A percentile compares a stretch with the other conserved stretches of the same genome.
Evolutionary conservation across 2,329 filamentous ascomycete genomes (phyloP).

Genomic region (Leptographium radiaticola): DNA sequence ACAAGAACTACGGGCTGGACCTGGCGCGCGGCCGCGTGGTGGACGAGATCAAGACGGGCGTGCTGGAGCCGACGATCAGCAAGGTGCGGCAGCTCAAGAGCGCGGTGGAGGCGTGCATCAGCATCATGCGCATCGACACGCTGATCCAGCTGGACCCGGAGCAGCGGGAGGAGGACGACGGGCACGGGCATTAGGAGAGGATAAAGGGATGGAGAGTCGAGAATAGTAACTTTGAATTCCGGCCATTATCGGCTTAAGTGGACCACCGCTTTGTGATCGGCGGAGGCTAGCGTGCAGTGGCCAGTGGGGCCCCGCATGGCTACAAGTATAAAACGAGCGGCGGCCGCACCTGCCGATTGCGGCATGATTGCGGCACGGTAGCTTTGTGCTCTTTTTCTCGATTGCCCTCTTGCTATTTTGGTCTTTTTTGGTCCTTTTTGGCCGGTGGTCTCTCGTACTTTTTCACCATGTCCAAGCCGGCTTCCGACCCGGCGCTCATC

Average conservation of each 20-base stretch:
- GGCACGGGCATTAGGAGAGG: conserved; percentile 59
- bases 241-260: conserved; percentile 14
- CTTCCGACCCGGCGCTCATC: conserved; percentile 23
- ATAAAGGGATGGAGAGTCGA: neutral
- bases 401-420: too few species aligned
- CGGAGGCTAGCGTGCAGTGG: too few species aligned
- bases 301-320: too few species aligned
- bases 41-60: conserved; percentile 87
- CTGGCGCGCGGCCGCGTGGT: conserved; percentile 79
- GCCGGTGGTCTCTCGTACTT: neutral
- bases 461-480: conserved; percentile 21
- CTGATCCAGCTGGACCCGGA: conserved; percentile 96
- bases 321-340: too few species aligned
- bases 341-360: too few species aligned
- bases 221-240: neutral
- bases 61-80: conserved; percentile 94
- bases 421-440: too few species aligned
- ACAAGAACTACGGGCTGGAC: conserved; percentile 97
- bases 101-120: conserved; percentile 95
- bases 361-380: too few species aligned
- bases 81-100: conserved; percentile 98
- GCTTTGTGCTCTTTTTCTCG: too few species aligned
- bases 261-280: neutral
- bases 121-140: conserved; percentile 98
- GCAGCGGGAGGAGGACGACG: conserved; percentile 63